phyloP scores from a whole-genome alignment of 768 basidiomycete genomes.

The Auriscalpium microsporum region DNA sequence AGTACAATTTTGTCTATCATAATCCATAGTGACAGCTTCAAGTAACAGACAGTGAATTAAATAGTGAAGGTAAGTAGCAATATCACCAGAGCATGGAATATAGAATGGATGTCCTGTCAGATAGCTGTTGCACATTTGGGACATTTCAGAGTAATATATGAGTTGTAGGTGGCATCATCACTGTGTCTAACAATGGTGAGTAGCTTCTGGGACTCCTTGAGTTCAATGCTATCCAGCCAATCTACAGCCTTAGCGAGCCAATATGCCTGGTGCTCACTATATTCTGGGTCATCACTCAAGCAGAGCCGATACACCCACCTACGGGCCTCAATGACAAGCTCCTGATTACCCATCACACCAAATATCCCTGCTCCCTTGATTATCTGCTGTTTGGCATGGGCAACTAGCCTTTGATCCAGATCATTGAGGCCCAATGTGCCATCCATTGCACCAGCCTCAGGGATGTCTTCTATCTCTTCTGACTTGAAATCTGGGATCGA shows the following conservation, averaged over 20 bases:
- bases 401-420: neutral
- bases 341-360: neutral
- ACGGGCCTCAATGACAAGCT: neutral
- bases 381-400: neutral
- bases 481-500: neutral
- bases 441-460: too few relatives aligned
- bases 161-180: neutral
- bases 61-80: neutral
- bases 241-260: too few relatives aligned
- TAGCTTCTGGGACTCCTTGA: neutral
- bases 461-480: neutral
- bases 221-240: neutral
- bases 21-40: neutral
- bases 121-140: neutral
- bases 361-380: neutral
- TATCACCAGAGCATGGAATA: neutral
- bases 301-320: neutral
- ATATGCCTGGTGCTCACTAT: neutral
- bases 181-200: neutral
- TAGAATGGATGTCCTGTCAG: neutral
- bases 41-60: neutral
- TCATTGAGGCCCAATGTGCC: neutral
- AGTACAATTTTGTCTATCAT: neutral
- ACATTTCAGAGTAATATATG: neutral
- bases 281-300: neutral